These are phyloP conservation scores for Canavalia ensiformis DNA, from an alignment of 306 rosid species.

Conservation along the genomic window DNA sequence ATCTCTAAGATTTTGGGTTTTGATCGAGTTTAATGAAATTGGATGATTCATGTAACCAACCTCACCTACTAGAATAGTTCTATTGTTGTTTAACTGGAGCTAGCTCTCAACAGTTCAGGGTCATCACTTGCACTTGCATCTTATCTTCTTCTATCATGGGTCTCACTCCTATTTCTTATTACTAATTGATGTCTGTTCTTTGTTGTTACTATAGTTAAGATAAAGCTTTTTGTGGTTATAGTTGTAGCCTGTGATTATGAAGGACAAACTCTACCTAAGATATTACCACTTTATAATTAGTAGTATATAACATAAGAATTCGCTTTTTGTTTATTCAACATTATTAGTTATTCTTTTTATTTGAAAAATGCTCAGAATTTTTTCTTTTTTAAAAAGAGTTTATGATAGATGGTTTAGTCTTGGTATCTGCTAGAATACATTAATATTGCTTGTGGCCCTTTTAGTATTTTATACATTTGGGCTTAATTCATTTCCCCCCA, in stretches of 20 bases:
- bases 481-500: constrained; percentile 17
- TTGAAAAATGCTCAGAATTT: not conserved
- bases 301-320: not conserved
- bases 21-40: no score
- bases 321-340: constrained; percentile 17
- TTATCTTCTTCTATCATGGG: not conserved
- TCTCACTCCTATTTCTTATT: constrained; percentile 23
- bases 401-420: not conserved
- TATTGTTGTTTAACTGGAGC: constrained; percentile 9
- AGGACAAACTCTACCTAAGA: constrained; percentile 27
- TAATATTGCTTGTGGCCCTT: constrained; percentile 14
- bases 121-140: not conserved
- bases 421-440: constrained; percentile 8
- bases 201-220: not conserved
- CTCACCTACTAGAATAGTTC: no score
- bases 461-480: constrained; percentile 14
- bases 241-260: constrained; percentile 4
- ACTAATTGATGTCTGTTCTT: constrained; percentile 3
- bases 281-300: not conserved
- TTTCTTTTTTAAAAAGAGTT: not conserved
- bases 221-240: constrained; percentile 13
- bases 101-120: constrained; percentile 36
- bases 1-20: no score
- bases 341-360: not conserved
- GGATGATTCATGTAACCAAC: no score